Base-by-base conservation (phyloP, 1,284 basidiomycete species). In the Ceratorhiza oryzae-sativae region DNA sequence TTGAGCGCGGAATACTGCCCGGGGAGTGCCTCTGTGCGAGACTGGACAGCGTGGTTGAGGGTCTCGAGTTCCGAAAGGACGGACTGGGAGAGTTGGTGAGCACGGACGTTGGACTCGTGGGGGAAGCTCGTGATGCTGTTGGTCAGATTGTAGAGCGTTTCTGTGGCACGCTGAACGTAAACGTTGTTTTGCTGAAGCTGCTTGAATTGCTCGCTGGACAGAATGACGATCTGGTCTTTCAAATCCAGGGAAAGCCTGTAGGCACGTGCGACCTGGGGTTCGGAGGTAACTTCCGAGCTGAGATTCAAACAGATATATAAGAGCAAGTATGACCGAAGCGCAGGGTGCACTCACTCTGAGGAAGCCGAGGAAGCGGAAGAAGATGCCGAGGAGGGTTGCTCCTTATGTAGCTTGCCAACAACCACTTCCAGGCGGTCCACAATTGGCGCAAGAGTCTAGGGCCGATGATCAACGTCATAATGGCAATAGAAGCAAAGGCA, bases 131-230 rank as follows among this genome's bases (percentile, higher is more conserved):
- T 87, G 27, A 76, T 59, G 53, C 88, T 81, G 10, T 80, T 79
- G 75, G 85, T 85, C 77, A 93, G 85, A 59, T 83, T 82, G 32
- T 87, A 84, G n/a, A 90, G 88, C 27, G 88, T 89, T 51, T 87
- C 86, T 0, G 86, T 85, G 2, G 90, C 90, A 71, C 85, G 86
- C 83, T 92, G 88, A 62, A 90, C 84, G 58, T 91, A 80, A 58
- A 80, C 83, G 74, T 81, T 89, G 75, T 92, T 91, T n/a, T 83
- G 81, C 77, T 88, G 88, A 55, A 92, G 80, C 73, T 90, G 86
- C 75, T 87, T 89, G 77, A 91, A 79, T 77, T 92, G 90, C 73
- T 91, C 88, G 60, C 85, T 83, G 1, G 90, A 90, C 78, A 89
- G 89, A 32, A 82, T 84, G 75, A 84, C 85, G 60, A 92, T 76